Evolutionary conservation across 192 early-diverging fungal genomes (phyloP), one percentile per base, ranked within the genome.

Genomic region (Coemansia sp.): DNA sequence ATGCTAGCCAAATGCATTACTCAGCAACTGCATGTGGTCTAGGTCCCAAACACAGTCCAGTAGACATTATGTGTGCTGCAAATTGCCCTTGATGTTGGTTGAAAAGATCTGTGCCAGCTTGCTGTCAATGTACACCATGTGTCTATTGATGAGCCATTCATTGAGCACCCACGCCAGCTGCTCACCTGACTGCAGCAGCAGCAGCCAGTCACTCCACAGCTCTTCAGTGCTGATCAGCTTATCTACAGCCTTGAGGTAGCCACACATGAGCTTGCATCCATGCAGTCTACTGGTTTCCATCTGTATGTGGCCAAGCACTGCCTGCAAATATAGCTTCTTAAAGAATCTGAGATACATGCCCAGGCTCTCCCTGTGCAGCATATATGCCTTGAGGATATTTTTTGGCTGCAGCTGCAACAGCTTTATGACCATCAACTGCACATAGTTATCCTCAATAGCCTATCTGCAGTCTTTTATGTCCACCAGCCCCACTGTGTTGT

Each of bases 331-430:
- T 0, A 36, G 57, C 4, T 36, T 22, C 38, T 60, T 36, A 40
- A 42, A 42, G 5, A 22, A 60, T 6, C n/a, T 5, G 7, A 60
- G 36, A 36, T 60, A 60, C 33, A 42, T 22, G 57, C 57, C 57
- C 32, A 60, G 33, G 20, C 16, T 32, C 7, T 60, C 57, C 17
- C 57, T 31, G 36, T 60, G 42, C 5, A 10, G 16, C n/a, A 20
- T 17, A 42, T 25, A 17, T 3, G 34, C 38, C 33, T 42, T 36
- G 10, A n/a, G 3, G 8, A 30, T 42, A n/a, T 36, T 60, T 18
- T 60, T 36, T 2, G 57, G 57, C 31, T 36, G 12, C n/a, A 60
- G 57, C 38, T 40, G 11, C 10, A 10, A 31, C 3, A 36, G 42
- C 14, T 33, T 36, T 18, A 20, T 18, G n/a, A 30, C 18, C 57